phyloP scores from a whole-genome alignment of 306 rosid species.

The Mucuna pruriens region DNA sequence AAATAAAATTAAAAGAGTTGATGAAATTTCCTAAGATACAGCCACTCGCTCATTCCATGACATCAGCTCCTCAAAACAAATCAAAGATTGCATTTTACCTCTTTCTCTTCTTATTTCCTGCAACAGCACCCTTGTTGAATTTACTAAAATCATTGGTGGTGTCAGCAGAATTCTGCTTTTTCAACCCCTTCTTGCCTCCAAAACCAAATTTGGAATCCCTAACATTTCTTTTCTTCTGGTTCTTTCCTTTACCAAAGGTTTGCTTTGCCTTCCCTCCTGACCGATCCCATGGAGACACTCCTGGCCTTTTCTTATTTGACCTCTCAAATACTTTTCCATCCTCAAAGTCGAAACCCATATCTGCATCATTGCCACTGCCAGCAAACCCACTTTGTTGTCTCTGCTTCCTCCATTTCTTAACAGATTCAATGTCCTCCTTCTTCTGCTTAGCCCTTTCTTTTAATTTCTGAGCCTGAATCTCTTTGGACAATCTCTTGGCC shows the following conservation, averaged over 20 bases:
- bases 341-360: conserved; percentile 57
- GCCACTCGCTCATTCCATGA: background rate
- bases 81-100: conserved; percentile 38
- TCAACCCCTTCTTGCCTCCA: conserved; percentile 76
- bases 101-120: conserved; percentile 66
- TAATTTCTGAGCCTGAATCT: conserved; percentile 78
- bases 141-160: conserved; percentile 58
- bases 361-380: conserved; percentile 53
- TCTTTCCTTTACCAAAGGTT: conserved; percentile 50
- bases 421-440: conserved; percentile 85
- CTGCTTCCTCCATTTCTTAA: conserved; percentile 97
- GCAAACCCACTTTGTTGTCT: conserved; percentile 90
- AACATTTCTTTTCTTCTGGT: conserved; percentile 59
- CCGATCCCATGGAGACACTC: conserved; percentile 76
- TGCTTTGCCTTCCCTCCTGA: conserved; percentile 75
- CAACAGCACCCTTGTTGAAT: conserved; percentile 47
- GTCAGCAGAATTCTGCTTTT: conserved; percentile 75
- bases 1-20: background rate
- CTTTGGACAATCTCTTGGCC: conserved; percentile 76
- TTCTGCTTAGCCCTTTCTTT: conserved; percentile 93
- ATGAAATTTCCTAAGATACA: conserved; percentile 8
- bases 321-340: conserved; percentile 77
- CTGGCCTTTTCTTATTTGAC: conserved; percentile 74
- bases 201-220: conserved; percentile 77
- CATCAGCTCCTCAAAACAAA: background rate